Evolutionary conservation across 2,329 filamentous ascomycete species (phyloP), one percentile per base, ranked within the genome.

Genomic region (Fusarium annulatum): DNA sequence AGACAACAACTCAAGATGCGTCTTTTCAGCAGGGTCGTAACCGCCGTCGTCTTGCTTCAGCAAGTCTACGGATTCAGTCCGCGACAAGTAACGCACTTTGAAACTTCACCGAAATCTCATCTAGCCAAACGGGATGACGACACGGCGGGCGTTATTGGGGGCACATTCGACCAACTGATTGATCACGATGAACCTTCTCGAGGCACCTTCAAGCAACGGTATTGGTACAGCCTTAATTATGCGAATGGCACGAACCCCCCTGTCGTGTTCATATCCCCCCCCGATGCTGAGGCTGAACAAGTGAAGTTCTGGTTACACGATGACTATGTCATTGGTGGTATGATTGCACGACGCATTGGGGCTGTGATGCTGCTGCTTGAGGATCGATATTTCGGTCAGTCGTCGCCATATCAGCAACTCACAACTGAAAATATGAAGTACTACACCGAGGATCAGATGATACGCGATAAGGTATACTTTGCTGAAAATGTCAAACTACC

Each of bases 181-280:
- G 45, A 64, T 9, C 61, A 64, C 26, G 43, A 43, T 16, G 49
- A 63, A 7, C 57, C 58, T 26, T 64, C 61, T 6, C 14, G 41
- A 7, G 61, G 61, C 3, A 63, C 61, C 2, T 64, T 64, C 21
- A 48, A 63, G 38, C 61, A 63, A 4, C 43, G 61, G 14, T 64
- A 63, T 45, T 64, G 58, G 61, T 64, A 63, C 11, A 62, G 61
- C n/a, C 38, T 64, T 5, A 52, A 46, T 15, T 64, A 64, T 30
- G 45, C 58, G 18, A 64, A 64, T 18, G 45, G 61, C 8, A 63
- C 30, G 26, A 43, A 18, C 7, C 45, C 61, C 6, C 57, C 61
- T 1, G 38, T 64, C 12, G 61, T 64, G 18, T 23, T 63, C 14
- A 64, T 63, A 11, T 33, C 61, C 1, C 57, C 57, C 2, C 2